Evolutionary conservation across 441 rosid genomes (phyloP).

Genomic region (Eutrema salsugineum): DNA sequence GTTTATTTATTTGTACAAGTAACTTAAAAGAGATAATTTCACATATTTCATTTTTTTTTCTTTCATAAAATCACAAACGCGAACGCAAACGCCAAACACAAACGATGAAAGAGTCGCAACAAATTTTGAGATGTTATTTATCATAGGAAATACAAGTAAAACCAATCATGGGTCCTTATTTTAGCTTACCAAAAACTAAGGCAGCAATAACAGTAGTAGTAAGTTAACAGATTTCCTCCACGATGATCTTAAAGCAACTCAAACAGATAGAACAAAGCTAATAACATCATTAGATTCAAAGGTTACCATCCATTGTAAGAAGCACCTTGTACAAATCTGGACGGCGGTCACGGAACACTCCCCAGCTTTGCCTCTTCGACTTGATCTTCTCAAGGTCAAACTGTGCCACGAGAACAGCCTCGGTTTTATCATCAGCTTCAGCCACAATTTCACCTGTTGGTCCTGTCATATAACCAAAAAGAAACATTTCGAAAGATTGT

Average conservation of each 20-base stretch:
- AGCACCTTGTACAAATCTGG: conserved; percentile 86
- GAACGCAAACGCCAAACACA: neutral
- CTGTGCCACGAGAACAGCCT: conserved; percentile 68
- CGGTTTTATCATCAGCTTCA: conserved; percentile 61
- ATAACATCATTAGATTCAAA: neutral
- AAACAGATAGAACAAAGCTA: neutral
- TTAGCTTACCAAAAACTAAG: neutral
- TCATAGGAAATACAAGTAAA: neutral
- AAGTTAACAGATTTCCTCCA: neutral
- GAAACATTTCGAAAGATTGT: neutral
- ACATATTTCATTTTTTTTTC: no score
- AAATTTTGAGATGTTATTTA: neutral
- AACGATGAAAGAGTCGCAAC: neutral
- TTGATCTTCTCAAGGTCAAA: conserved; percentile 78
- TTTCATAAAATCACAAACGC: no score
- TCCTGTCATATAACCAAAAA: conserved; percentile 43
- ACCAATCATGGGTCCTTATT: neutral
- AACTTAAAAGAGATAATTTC: no score
- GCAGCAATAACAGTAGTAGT: neutral
- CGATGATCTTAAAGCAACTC: neutral
- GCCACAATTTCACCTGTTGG: conserved; percentile 77
- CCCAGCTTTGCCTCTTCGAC: conserved; percentile 80
- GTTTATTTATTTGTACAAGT: no score
- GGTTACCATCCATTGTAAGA: conserved; percentile 79
- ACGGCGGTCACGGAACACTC: conserved; percentile 83